A percentile compares a stretch with the other conserved stretches of the same genome.
phyloP scores from a whole-genome alignment of 140 eudicot species.

The Bidens hawaiensis region DNA sequence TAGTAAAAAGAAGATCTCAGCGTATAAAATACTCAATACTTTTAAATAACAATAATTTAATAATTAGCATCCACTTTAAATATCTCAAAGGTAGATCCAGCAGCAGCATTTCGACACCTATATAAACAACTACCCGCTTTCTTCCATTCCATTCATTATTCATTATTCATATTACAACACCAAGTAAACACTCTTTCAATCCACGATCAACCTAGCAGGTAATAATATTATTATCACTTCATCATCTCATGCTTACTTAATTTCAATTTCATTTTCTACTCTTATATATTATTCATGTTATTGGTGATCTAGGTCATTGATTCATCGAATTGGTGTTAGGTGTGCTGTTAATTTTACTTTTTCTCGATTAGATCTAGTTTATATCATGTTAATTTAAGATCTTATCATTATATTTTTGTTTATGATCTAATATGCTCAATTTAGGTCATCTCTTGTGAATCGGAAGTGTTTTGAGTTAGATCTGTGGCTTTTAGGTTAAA shows the following conservation, averaged over 20 bases:
- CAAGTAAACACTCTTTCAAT: not conserved
- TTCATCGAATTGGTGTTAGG: constrained; percentile 5
- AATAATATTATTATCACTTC: too few relatives aligned
- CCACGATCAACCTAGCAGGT: constrained; percentile 19
- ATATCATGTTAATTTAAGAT: constrained; percentile 10
- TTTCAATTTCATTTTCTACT: not conserved
- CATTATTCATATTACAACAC: too few relatives aligned
- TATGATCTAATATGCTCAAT: constrained; percentile 17
- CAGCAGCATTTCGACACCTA: constrained; percentile 30
- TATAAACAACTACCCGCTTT: constrained; percentile 32
- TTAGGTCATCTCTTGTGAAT: constrained; percentile 17
- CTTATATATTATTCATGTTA: not conserved
- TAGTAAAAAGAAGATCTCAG: too few relatives aligned
- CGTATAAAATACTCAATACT: too few relatives aligned
- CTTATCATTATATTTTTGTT: not conserved
- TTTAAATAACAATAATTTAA: too few relatives aligned
- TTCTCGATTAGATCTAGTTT: constrained; percentile 1
- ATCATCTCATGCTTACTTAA: not conserved
- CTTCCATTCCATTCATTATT: constrained; percentile 16
- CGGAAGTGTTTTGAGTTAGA: constrained; percentile 16
- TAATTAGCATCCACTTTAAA: not conserved
- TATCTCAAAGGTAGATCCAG: constrained; percentile 27
- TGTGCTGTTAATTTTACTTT: not conserved
- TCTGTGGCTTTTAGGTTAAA: constrained; percentile 10
- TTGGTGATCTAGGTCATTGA: constrained; percentile 14